phyloP scores from a whole-genome alignment of 1,284 basidiomycete species.

The Sphagnurus paluster region DNA sequence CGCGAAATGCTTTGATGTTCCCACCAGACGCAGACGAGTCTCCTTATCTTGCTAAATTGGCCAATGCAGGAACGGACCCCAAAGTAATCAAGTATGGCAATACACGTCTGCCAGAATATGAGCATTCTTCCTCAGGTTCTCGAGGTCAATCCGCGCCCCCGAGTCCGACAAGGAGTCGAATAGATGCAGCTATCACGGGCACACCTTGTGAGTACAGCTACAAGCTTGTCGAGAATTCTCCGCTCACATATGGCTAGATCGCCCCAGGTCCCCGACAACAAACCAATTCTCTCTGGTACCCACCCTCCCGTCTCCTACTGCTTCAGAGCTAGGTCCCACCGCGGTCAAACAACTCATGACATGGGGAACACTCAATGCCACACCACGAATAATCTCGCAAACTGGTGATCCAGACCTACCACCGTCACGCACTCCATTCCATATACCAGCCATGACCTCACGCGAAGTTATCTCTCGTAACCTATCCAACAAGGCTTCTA shows the following conservation, averaged over 20 bases:
- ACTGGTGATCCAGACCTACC: conserved; percentile 55
- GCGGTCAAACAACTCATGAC: conserved; percentile 90
- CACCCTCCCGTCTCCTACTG: conserved; percentile 84
- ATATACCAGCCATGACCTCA: conserved; percentile 64
- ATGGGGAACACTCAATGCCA: conserved; percentile 87
- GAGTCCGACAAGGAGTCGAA: conserved; percentile 85
- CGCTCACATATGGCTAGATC: conserved; percentile 43
- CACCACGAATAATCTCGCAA: conserved; percentile 79
- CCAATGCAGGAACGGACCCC: conserved; percentile 48
- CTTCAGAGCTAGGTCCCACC: conserved; percentile 71
- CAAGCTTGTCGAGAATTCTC: conserved; percentile 9
- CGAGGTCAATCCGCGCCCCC: conserved; percentile 63
- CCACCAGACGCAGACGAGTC: conserved; percentile 84
- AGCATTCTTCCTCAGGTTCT: conserved; percentile 42
- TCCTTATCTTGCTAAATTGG: conserved; percentile 57
- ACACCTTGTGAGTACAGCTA: conserved; percentile 58
- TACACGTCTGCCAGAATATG: conserved; percentile 77
- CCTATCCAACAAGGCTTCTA: conserved; percentile 72
- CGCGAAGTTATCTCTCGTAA: conserved; percentile 79
- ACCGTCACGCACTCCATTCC: conserved; percentile 64
- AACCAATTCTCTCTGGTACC: conserved; percentile 73
- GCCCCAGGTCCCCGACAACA: conserved; percentile 54
- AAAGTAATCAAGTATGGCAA: conserved; percentile 75
- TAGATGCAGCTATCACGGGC: conserved; percentile 87
- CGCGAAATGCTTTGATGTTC: conserved; percentile 92